Conservation (phyloP, 176 grass and related monocot species). For the Typha latifolia region DNA sequence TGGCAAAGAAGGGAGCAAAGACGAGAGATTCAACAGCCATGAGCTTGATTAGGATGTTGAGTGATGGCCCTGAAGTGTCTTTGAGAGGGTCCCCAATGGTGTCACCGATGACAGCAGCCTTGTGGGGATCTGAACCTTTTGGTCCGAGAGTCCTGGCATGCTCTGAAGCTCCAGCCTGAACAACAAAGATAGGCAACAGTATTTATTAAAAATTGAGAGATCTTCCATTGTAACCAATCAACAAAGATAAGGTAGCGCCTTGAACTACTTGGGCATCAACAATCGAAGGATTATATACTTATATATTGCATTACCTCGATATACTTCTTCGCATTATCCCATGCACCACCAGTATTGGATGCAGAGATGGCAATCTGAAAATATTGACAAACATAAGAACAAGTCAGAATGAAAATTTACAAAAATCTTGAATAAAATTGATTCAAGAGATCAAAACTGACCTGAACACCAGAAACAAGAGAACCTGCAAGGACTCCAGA, state of each 20-base stretch:
- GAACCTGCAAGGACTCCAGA: slow-evolving; percentile 85
- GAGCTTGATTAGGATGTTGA: slow-evolving; percentile 97
- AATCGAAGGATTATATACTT: too few species aligned
- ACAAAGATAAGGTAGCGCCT: neutral
- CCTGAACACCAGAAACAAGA: slow-evolving; percentile 92
- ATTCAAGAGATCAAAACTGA: slow-evolving; percentile 10
- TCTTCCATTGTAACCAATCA: neutral
- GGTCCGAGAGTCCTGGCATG: slow-evolving; percentile 66
- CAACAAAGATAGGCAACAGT: neutral
- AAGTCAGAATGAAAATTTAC: slow-evolving; percentile 2
- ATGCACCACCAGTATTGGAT: slow-evolving; percentile 97
- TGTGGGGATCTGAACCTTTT: slow-evolving; percentile 80
- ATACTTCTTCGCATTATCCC: slow-evolving; percentile 89
- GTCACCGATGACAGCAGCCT: slow-evolving; percentile 90
- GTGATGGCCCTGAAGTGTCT: slow-evolving; percentile 82
- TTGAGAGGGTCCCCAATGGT: slow-evolving; percentile 91
- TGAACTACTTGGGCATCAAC: neutral
- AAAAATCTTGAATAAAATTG: neutral
- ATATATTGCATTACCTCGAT: slow-evolving; percentile 54
- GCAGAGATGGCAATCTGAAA: slow-evolving; percentile 88
- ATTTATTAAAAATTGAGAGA: neutral
- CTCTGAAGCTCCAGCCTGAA: slow-evolving; percentile 80
- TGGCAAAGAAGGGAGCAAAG: slow-evolving; percentile 85
- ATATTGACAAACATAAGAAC: neutral
- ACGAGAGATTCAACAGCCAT: slow-evolving; percentile 92